Evolutionary conservation across 192 early-diverging fungal genomes (phyloP).

Genomic region (Coemansia sp.): DNA sequence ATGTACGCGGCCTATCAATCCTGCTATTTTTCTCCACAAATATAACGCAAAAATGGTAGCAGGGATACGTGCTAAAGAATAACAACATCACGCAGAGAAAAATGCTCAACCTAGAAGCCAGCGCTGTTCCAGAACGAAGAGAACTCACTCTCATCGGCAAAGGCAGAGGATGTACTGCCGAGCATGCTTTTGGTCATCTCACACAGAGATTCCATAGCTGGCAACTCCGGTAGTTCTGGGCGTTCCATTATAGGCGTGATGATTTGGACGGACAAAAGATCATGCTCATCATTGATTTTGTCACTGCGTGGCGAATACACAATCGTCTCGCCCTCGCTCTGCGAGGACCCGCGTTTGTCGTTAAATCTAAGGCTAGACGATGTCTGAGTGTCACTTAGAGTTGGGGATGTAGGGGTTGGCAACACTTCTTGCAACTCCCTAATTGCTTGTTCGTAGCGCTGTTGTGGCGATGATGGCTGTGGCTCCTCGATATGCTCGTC

Average conservation of each 20-base stretch:
- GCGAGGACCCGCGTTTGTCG: slow-evolving; percentile 50
- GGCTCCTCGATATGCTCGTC: slow-evolving; percentile 3
- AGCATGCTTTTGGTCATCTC: slow-evolving; percentile 42
- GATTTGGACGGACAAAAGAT: slow-evolving; percentile 8
- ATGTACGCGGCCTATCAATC: neutral
- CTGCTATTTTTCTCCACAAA: neutral
- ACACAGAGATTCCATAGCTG: slow-evolving; percentile 30
- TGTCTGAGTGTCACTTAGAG: neutral
- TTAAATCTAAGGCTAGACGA: slow-evolving; percentile 7
- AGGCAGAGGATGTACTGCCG: slow-evolving; percentile 13
- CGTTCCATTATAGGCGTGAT: slow-evolving; percentile 7
- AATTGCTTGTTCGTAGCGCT: neutral
- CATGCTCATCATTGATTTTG: neutral
- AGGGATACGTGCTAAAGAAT: neutral
- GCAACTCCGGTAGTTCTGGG: slow-evolving; percentile 28
- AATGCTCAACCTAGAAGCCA: slow-evolving; percentile 4
- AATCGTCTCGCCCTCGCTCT: slow-evolving; percentile 52
- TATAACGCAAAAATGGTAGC: neutral
- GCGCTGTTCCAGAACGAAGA: slow-evolving; percentile 25
- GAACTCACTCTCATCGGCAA: slow-evolving; percentile 22
- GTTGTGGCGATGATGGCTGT: neutral
- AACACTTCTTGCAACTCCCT: neutral
- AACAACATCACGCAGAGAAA: neutral
- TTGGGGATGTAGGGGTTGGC: neutral
- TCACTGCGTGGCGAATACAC: slow-evolving; percentile 39